phyloP scores from a whole-genome alignment of 1,139 yeast genomes.

The Saccharomyces hybrid region DNA sequence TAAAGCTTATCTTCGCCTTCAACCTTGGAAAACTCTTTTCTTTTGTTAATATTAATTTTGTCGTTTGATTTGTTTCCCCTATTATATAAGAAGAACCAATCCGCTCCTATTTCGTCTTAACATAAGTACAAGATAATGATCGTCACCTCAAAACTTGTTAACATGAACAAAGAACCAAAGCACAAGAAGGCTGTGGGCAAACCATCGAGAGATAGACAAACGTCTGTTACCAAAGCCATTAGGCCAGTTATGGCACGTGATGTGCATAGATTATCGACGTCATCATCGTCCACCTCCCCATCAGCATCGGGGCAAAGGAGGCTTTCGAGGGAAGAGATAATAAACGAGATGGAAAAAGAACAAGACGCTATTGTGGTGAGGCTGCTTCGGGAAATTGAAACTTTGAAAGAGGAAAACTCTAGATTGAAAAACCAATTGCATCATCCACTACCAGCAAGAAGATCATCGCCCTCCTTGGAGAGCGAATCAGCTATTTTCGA shows the following conservation, averaged over 20 bases:
- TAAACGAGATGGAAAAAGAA: conserved; percentile 49
- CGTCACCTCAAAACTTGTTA: background rate
- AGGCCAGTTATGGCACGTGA: background rate
- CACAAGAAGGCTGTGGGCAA: background rate
- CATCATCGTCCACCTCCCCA: too few species aligned
- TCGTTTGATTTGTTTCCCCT: background rate
- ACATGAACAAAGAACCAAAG: background rate
- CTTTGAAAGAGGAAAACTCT: conserved; percentile 44
- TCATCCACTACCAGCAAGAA: background rate
- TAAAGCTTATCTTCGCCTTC: background rate
- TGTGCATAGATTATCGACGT: background rate
- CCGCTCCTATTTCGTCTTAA: background rate
- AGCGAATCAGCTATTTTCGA: background rate
- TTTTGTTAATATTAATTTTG: background rate
- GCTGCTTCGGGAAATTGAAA: conserved; percentile 48
- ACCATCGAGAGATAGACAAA: background rate
- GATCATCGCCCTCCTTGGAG: background rate
- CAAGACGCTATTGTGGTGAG: conserved; percentile 58
- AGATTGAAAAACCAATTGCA: conserved; percentile 7
- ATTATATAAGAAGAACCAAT: background rate
- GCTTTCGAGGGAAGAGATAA: too few species aligned
- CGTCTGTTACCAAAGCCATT: background rate
- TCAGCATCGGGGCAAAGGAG: too few species aligned
- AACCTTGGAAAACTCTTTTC: background rate
- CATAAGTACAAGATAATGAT: background rate